Evolutionary conservation across 495 filamentous ascomycete genomes (phyloP).

Genomic region (Annulohypoxylon maeteangense): DNA sequence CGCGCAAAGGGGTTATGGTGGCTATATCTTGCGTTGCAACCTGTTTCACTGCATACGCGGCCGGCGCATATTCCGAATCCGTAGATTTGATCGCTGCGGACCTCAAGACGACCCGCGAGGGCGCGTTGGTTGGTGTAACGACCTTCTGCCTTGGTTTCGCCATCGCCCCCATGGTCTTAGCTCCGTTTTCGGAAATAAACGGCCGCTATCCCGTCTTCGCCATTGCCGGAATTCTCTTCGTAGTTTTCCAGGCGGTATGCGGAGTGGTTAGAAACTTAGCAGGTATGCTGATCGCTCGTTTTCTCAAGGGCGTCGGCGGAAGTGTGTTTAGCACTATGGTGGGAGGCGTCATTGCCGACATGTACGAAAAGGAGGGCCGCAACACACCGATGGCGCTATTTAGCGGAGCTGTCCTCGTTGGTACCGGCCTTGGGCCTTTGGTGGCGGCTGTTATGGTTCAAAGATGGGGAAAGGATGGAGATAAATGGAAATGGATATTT

Average conservation of each 20-base stretch:
- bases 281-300: constrained; percentile 80
- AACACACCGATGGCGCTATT: constrained; percentile 94
- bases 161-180: constrained; percentile 87
- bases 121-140: constrained; percentile 81
- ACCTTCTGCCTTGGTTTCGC: constrained; percentile 86
- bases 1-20: constrained; percentile 77
- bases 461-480: constrained; percentile 46
- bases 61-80: constrained; percentile 81
- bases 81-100: constrained; percentile 68
- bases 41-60: constrained; percentile 80
- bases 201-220: constrained; percentile 86
- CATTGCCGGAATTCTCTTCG: constrained; percentile 72
- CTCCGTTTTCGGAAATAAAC: constrained; percentile 89
- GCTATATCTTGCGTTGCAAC: constrained; percentile 80
- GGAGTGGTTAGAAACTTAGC: constrained; percentile 76
- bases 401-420: constrained; percentile 76
- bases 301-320: constrained; percentile 78
- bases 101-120: constrained; percentile 70
- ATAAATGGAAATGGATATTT: constrained; percentile 88
- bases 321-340: constrained; percentile 93
- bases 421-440: constrained; percentile 84
- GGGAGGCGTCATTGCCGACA: constrained; percentile 89
- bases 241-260: constrained; percentile 76
- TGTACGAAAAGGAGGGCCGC: constrained; percentile 80
- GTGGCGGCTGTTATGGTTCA: constrained; percentile 76